Percentiles rank a stretch among this genome's conserved stretches.
Evolutionary conservation across 2,329 filamentous ascomycete genomes (phyloP).

Genomic region (Davidsoniella virescens): DNA sequence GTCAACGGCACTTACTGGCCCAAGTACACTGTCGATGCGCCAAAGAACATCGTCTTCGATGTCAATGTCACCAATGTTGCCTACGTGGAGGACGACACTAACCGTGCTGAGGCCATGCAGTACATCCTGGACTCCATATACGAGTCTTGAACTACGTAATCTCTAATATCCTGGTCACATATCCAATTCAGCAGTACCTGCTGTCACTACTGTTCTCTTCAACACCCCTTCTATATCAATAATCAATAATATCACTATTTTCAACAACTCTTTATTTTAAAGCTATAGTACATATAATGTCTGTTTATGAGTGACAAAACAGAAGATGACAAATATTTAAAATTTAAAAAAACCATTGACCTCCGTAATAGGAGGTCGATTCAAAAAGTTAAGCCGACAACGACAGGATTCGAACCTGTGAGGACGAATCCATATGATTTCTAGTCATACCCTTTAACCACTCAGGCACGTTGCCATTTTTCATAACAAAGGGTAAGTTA

Average conservation of each 20-base stretch:
- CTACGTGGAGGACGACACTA: constrained; percentile 29
- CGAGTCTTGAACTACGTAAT: constrained; percentile 7
- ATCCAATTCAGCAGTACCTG: neutral
- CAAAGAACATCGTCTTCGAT: constrained; percentile 33
- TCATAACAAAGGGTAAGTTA: too few species aligned
- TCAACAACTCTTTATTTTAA: neutral
- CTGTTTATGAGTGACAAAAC: neutral
- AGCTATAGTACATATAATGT: too few species aligned
- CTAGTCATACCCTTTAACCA: constrained; percentile 10
- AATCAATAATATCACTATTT: neutral
- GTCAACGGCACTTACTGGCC: constrained; percentile 23
- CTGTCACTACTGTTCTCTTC: too few species aligned
- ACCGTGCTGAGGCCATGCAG: constrained; percentile 25
- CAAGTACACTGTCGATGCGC: constrained; percentile 23
- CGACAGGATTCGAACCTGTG: constrained; percentile 9
- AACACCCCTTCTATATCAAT: neutral
- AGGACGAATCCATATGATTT: neutral
- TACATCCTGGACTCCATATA: constrained; percentile 19
- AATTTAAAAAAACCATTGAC: too few species aligned
- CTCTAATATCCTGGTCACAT: neutral
- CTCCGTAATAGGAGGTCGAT: too few species aligned
- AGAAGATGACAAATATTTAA: too few species aligned
- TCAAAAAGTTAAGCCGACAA: constrained; percentile 2
- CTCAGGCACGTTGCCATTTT: constrained; percentile 7
- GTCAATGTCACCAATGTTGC: constrained; percentile 25